These are phyloP conservation scores for Wickerhamomyces strasburgensis DNA, from an alignment of 805 yeast genomes.

Conservation along the genomic window DNA sequence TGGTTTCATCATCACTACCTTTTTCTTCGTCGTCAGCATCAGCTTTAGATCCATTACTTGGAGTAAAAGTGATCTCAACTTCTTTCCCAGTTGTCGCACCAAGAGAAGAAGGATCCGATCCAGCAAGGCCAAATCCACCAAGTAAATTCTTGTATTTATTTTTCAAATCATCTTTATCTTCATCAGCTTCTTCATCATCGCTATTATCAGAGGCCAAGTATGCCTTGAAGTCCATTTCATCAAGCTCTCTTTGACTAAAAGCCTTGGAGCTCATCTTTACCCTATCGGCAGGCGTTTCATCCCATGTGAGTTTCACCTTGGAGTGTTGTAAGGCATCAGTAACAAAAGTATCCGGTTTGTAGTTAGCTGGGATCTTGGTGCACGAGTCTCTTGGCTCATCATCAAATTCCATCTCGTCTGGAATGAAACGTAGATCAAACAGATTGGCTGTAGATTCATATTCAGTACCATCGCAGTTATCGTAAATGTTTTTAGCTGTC, in stretches of 20 bases:
- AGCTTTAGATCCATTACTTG: conserved; percentile 45
- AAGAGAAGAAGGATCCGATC: conserved; percentile 50
- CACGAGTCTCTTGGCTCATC: conserved; percentile 74
- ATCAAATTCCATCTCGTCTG: conserved; percentile 87
- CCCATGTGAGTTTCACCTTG: conserved; percentile 96
- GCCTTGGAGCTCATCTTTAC: conserved; percentile 68
- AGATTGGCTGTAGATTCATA: conserved; percentile 93
- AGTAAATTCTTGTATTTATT: conserved; percentile 60
- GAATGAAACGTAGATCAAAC: conserved; percentile 88
- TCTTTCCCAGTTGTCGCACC: conserved; percentile 49
- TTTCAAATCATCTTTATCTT: conserved; percentile 31
- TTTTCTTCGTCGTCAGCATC: conserved; percentile 26
- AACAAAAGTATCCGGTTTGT: conserved; percentile 74
- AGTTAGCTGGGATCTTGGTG: conserved; percentile 63
- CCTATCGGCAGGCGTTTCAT: conserved; percentile 94
- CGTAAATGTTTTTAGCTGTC: conserved; percentile 74
- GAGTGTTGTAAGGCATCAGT: conserved; percentile 97
- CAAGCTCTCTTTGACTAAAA: conserved; percentile 83
- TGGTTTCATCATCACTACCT: conserved; percentile 51
- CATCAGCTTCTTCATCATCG: conserved; percentile 38
- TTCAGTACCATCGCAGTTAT: conserved; percentile 90
- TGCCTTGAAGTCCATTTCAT: conserved; percentile 88
- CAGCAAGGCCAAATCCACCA: conserved; percentile 31
- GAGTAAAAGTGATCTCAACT: conserved; percentile 94
- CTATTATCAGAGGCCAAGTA: conserved; percentile 80